A percentile compares a stretch with the other conserved stretches of the same genome.
phyloP scores from a whole-genome alignment of 371 early-diverging fungal genomes.

The Phascolomyces articulosus region DNA sequence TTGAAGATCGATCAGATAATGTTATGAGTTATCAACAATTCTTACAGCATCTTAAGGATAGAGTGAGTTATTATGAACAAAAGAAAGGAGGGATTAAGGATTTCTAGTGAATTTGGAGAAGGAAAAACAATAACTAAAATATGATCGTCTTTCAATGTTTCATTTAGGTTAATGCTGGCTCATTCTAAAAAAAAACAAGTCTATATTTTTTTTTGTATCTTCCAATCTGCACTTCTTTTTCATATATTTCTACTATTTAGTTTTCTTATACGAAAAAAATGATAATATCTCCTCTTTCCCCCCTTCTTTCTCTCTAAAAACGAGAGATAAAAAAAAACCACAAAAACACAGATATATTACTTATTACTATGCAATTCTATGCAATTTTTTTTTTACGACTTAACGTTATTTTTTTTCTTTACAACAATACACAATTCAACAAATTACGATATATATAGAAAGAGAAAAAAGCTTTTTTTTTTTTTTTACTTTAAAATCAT shows the following conservation, averaged over 20 bases:
- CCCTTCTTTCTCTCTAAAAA: too few species aligned
- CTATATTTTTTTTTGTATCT: not conserved
- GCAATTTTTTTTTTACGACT: too few species aligned
- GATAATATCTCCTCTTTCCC: not conserved
- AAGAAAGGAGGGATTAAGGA: not conserved
- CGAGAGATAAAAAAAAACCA: too few species aligned
- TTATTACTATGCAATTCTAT: too few species aligned
- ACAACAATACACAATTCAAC: too few species aligned
- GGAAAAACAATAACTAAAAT: too few species aligned
- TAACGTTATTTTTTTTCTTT: too few species aligned
- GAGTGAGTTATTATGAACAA: constrained; percentile 25
- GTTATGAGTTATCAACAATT: constrained; percentile 86
- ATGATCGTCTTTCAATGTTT: too few species aligned
- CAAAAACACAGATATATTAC: too few species aligned
- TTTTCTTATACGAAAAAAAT: not conserved
- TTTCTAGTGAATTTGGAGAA: not conserved
- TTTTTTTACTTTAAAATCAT: not conserved
- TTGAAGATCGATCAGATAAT: constrained; percentile 90
- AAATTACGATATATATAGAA: not conserved
- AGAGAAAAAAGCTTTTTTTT: not conserved
- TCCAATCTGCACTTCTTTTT: not conserved
- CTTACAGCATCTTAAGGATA: constrained; percentile 65
- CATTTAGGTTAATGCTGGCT: constrained; percentile 15
- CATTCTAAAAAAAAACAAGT: constrained; percentile 7
- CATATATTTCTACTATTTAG: not conserved